Conservation (phyloP, 108 stramenopile species). For the Ochromonas danica region DNA sequence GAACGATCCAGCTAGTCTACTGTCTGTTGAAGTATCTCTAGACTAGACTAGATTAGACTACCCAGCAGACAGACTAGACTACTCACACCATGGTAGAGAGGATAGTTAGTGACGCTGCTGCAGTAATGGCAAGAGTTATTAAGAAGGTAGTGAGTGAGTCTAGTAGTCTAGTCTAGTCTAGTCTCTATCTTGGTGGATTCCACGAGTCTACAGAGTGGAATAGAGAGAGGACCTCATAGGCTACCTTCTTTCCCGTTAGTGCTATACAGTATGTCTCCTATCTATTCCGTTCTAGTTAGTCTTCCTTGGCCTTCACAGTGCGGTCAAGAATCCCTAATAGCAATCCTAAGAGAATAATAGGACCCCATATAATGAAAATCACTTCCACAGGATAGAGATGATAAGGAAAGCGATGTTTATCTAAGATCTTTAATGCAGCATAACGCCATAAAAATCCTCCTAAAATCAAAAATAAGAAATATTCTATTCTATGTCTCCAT, state of each 20-base stretch:
- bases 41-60: too few species aligned
- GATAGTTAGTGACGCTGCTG: too few species aligned
- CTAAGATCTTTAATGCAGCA: background rate
- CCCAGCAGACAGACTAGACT: too few species aligned
- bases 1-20: too few species aligned
- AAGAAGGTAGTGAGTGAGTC: background rate
- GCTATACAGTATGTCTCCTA: background rate
- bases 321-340: background rate
- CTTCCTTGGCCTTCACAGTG: background rate
- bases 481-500: too few species aligned
- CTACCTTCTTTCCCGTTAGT: background rate
- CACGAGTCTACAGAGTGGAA: background rate
- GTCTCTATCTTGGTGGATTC: background rate
- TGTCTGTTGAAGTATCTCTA: too few species aligned
- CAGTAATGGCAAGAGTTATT: background rate
- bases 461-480: background rate
- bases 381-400: background rate
- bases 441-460: background rate
- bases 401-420: background rate
- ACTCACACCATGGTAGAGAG: too few species aligned
- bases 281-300: background rate
- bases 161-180: background rate
- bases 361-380: background rate
- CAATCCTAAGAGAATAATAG: background rate
- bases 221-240: background rate